Base-by-base conservation (phyloP, 441 rosid genomes). In the California macrophylla region DNA sequence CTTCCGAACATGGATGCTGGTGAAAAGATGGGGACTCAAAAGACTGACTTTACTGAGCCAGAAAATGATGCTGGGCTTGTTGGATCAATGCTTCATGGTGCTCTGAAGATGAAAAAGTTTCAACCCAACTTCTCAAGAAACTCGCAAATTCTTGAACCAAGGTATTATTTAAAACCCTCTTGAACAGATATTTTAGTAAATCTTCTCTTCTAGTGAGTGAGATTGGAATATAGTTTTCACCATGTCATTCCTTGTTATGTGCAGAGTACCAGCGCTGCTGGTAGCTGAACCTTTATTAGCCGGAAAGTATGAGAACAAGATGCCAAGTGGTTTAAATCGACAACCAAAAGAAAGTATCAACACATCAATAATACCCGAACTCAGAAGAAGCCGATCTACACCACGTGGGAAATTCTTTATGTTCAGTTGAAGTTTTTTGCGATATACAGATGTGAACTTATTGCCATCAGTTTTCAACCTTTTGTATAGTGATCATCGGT, bases 361-460 rank as follows among this genome's bases (percentile, higher is more conserved):
- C 67, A 69, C 2, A 8, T 20, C 74, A 72, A 77, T 79, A 72
- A 77, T 79, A 81, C 84, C 88, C 16, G 97, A 89, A 72, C 82
- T 89, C 66, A 83, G 90, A 70, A 85, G 98, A 77, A 93, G 92
- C 72, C 82, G 89, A 67, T 93, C 93, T 29, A 80, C 90, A 24
- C 90, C 96, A 71, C 90, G 92, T 0, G 92, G 91, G 52, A 91
- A 89, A 78, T 86, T 85, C 73, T 79, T 82, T 65, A 71, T 79
- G 64, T 77, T 82, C 71, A 86, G 93, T 68, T 88, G 84, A 54
- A 85, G 73, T 73, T 63, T 29, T 75, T 63, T 42, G 56, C 70
- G 64, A 40, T 7, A 68, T 47, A 80, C 62, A 66, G 66, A 64
- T 23, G 36, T n/a, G 69, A 64, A n/a, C 29, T 47, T 47, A 52